These are phyloP conservation scores for Venturia carpophila DNA, from an alignment of 2,329 filamentous ascomycete genomes.

Conservation along the genomic window DNA sequence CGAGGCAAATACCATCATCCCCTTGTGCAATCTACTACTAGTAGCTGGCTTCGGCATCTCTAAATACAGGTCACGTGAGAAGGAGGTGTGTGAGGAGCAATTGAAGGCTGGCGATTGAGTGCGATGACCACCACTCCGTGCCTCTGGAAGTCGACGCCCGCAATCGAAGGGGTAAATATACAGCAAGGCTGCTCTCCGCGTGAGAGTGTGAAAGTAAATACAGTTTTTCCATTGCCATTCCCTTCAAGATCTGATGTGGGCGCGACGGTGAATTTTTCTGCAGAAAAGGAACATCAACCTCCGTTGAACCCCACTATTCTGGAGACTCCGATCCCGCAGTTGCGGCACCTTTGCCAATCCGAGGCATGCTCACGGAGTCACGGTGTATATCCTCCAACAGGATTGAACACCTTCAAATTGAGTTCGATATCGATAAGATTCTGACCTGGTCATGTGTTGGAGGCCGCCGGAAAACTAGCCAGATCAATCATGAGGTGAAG, in stretches of 20 bases:
- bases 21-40: too few species aligned
- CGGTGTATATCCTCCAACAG: too few species aligned
- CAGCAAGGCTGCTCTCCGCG: too few species aligned
- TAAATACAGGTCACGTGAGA: background rate
- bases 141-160: too few species aligned
- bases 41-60: background rate
- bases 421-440: too few species aligned
- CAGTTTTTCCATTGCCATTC: background rate
- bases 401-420: too few species aligned
- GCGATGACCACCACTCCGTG: background rate
- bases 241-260: background rate
- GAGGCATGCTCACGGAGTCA: too few species aligned
- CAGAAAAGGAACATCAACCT: background rate
- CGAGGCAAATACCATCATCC: background rate
- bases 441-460: too few species aligned
- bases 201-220: too few species aligned
- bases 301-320: background rate
- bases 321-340: background rate
- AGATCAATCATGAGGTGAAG: background rate
- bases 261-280: background rate
- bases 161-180: too few species aligned
- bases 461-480: too few species aligned
- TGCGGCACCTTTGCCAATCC: too few species aligned
- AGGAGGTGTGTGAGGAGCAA: background rate
- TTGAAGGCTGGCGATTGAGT: background rate